Base-by-base conservation (phyloP, 768 basidiomycete genomes). In the Lactarius hatsudake region DNA sequence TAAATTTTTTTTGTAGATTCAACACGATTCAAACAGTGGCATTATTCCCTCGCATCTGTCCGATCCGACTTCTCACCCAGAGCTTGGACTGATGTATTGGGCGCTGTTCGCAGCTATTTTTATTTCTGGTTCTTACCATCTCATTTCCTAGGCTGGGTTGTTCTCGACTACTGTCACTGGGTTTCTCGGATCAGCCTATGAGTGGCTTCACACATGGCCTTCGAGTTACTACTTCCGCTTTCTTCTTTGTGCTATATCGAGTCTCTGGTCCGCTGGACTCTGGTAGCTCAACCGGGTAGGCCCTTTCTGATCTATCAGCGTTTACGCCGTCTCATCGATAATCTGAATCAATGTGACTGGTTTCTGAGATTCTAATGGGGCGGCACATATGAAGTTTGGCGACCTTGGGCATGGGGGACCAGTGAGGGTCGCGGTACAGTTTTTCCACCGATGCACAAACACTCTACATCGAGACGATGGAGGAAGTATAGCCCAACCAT, bases 251-350 rank as follows among this genome's bases (percentile, higher is more conserved):
- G 26, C 28, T 43, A 13, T 57, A 56, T 23, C 42, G 26, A n/a
- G 40, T 43, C 62, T 42, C 54, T 38, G 36, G 36, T 38, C 36
- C 36, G 36, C 36, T 38, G 36, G 36, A 38, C 36, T 38, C 10
- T 7, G 8, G 40, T 13, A 56, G 54, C 36, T 42, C 62, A 42
- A 42, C 15, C n/a, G 38, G 26, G 5, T 38, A 26, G 2, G 12
- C 55, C 7, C 54, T 55, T 63, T 53, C 61, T 62, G 48, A 53
- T 53, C 59, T 36, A 38, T 62, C 61, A 48, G 18, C 32, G 3
- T 62, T 62, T 32, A 38, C 20, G 17, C 61, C 48, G 12, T 38
- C 61, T 53, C 48, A 20, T 51, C 61, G 17, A 26, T 36, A 13
- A 32, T 40, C 12, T 36, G 36, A 32, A n/a, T 38, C 36, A 54